phyloP scores from a whole-genome alignment of 345 rosid species.

The Raphanus raphanistrum region DNA sequence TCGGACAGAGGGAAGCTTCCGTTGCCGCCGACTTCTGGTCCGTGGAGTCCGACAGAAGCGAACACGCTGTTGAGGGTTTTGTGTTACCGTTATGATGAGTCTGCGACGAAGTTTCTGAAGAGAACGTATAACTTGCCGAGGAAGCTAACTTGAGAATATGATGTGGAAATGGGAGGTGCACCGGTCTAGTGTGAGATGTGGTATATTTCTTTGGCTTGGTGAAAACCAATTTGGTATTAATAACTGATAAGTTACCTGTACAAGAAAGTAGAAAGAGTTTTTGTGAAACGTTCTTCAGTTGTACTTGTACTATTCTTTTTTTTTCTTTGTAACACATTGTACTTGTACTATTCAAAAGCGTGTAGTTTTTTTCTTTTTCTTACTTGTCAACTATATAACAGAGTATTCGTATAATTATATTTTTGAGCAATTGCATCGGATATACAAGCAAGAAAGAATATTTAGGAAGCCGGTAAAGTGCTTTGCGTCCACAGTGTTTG shows the following conservation, averaged over 20 bases:
- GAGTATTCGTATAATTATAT: not conserved
- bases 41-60: constrained; percentile 84
- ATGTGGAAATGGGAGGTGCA: not conserved
- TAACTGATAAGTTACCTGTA: constrained; percentile 27
- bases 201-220: not conserved
- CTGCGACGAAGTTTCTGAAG: constrained; percentile 82
- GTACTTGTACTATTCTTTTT: not conserved
- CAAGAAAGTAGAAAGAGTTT: constrained; percentile 1
- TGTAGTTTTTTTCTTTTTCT: not conserved
- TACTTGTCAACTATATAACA: not conserved
- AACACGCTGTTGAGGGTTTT: constrained; percentile 81
- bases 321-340: no score
- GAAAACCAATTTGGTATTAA: constrained; percentile 10
- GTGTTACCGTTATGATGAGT: constrained; percentile 78
- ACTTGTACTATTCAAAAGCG: not conserved
- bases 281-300: constrained; percentile 11
- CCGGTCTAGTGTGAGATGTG: constrained; percentile 20
- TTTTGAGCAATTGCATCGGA: not conserved
- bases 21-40: constrained; percentile 79
- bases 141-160: constrained; percentile 48
- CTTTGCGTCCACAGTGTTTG: no score
- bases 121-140: constrained; percentile 83
- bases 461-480: no score
- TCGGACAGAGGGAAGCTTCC: constrained; percentile 77
- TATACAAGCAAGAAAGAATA: no score